Evolutionary conservation across 805 yeast species (phyloP).

Genomic region (Myxozyma nipponensis): DNA sequence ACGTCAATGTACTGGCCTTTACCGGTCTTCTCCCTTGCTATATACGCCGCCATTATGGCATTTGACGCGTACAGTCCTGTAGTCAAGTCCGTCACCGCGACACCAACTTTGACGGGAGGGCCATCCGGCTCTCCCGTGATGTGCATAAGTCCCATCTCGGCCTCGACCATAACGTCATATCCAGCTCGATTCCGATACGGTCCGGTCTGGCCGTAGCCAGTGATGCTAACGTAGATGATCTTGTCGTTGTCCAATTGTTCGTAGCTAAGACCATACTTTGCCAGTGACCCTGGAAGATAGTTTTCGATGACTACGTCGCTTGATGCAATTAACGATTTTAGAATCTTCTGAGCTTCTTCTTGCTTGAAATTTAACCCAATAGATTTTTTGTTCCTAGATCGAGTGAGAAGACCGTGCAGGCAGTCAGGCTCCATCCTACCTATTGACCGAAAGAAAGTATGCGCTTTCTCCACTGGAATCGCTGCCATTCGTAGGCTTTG

Average conservation of each 20-base stretch:
- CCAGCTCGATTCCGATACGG: constrained; percentile 42
- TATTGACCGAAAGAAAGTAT: constrained; percentile 38
- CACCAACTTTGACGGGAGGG: constrained; percentile 44
- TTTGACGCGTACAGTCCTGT: constrained; percentile 42
- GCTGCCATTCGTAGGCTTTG: constrained; percentile 21
- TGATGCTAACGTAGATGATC: constrained; percentile 40
- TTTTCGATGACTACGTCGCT: constrained; percentile 43
- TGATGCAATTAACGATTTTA: constrained; percentile 32
- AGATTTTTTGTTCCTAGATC: constrained; percentile 38
- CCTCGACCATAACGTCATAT: constrained; percentile 46
- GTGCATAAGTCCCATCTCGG: constrained; percentile 45
- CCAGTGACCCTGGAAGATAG: constrained; percentile 40
- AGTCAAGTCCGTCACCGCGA: constrained; percentile 43
- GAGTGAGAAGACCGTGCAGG: background rate
- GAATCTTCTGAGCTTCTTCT: constrained; percentile 36
- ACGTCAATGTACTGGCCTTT: constrained; percentile 41
- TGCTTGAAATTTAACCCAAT: constrained; percentile 39
- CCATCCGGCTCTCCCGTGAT: constrained; percentile 43
- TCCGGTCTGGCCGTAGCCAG: constrained; percentile 45
- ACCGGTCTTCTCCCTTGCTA: constrained; percentile 36
- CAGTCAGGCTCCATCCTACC: background rate
- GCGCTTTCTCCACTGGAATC: constrained; percentile 38
- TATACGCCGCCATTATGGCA: constrained; percentile 40
- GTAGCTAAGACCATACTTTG: constrained; percentile 39
- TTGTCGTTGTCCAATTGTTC: constrained; percentile 29